Evolutionary conservation across 2,329 filamentous ascomycete species (phyloP).

Genomic region (Epichloe typhina): DNA sequence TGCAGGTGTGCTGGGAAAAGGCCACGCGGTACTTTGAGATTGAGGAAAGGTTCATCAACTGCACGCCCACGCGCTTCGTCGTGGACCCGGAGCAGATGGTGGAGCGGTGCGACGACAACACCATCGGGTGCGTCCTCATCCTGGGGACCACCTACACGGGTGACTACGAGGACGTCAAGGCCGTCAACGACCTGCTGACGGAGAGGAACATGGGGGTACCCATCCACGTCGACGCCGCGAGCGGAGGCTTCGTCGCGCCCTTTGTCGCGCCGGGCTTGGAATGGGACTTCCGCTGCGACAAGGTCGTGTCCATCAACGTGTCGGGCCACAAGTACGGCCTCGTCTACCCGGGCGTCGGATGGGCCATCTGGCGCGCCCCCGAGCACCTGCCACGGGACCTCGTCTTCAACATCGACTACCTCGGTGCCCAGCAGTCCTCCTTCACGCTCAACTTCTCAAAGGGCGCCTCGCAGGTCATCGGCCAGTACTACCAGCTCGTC

Average conservation of each 20-base stretch:
- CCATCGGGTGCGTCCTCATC: conserved; percentile 82
- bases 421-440: conserved; percentile 86
- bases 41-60: too few species aligned
- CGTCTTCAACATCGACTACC: conserved; percentile 99
- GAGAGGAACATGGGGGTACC: conserved; percentile 64
- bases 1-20: too few species aligned
- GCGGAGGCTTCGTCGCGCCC: conserved; percentile 83
- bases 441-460: conserved; percentile 96
- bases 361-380: conserved; percentile 78
- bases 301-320: conserved; percentile 86
- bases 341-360: conserved; percentile 85
- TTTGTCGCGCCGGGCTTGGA: conserved; percentile 73
- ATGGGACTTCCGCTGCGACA: conserved; percentile 87
- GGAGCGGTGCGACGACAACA: too few species aligned
- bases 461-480: conserved; percentile 86
- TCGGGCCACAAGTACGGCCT: conserved; percentile 71
- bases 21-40: too few species aligned
- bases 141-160: conserved; percentile 90
- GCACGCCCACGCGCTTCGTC: too few species aligned
- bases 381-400: conserved; percentile 80
- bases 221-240: conserved; percentile 89
- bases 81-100: too few species aligned
- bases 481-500: conserved; percentile 55
- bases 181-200: conserved; percentile 74
- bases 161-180: conserved; percentile 89